Conservation (phyloP, 176 grass and related monocot genomes). For the Hordeum vulgare region MorexV3_pseudomolecules_assembly NC_058522.1:28127285-28127784, state of each 20-base stretch:
- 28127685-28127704: not conserved
- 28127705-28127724: not conserved
- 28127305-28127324: not conserved
- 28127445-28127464: not conserved
- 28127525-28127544: slow-evolving; percentile 10
- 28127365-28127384: not conserved
- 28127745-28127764: not conserved
- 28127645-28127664: not conserved
- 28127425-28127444: not conserved
- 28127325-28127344: not conserved
- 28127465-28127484: not conserved
- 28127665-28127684: not conserved
- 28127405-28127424: not conserved
- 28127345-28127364: slow-evolving; percentile 8
- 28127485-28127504: not conserved
- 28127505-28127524: not conserved
- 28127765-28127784: not conserved
- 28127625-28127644: not conserved
- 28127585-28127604: not conserved
- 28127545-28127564: not conserved
- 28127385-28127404: not conserved
- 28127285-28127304: not conserved
- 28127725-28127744: not conserved
- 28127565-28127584: not conserved
- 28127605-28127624: not conserved